Evolutionary conservation across 139 green algal genomes (phyloP), one percentile per base, ranked within the genome.

Genomic region (Tetradesmus obliquus): DNA sequence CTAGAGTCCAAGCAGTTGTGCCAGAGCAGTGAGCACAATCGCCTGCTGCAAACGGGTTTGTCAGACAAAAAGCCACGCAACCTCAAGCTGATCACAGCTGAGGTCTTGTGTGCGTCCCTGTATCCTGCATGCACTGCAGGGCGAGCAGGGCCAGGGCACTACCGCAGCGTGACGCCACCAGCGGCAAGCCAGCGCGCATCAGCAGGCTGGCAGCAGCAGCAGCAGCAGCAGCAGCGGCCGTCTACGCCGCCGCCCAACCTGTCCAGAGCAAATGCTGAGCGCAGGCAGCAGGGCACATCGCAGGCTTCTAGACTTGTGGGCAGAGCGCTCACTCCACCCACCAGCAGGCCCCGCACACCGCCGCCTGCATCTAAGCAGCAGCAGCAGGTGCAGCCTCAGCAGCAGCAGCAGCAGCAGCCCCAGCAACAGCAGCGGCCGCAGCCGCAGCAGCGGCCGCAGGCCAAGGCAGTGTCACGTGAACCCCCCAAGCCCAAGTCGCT

Each of bases 81-180:
- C 32, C 32, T 45, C 32, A 45, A 45, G 32, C 32, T 45, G 32
- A 45, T 45, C 32, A 45, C 32, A 45, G 32, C 32, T 45, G 32
- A 45, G 32, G 32, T 45, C 32, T 0, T 45, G 32, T 45, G 32
- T 45, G 32, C 32, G 32, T 45, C 32, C 32, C 32, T 45, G 32
- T 45, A 45, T 45, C 32, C 71, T 22, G 71, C 71, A 66, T 66
- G 57, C 60, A 20, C 10, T 71, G 66, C 66, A 76, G 66, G 66
- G 17, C 66, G 66, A 2, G 17, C 15, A 76, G 66, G 17, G 15
- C 66, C 66, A 76, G 66, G 54, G 6, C 54, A 69, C 17, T 45
- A 82, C n/a, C 69, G 86, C 53, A 90, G 86, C 80, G 69, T 90
- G 13, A 90, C 86, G 45, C 86, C 86, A 8, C 86, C 86, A n/a